Evolutionary conservation across 2,329 filamentous ascomycete species (phyloP), one percentile per base, ranked within the genome.

Genomic region (Penicillium sp.): DNA sequence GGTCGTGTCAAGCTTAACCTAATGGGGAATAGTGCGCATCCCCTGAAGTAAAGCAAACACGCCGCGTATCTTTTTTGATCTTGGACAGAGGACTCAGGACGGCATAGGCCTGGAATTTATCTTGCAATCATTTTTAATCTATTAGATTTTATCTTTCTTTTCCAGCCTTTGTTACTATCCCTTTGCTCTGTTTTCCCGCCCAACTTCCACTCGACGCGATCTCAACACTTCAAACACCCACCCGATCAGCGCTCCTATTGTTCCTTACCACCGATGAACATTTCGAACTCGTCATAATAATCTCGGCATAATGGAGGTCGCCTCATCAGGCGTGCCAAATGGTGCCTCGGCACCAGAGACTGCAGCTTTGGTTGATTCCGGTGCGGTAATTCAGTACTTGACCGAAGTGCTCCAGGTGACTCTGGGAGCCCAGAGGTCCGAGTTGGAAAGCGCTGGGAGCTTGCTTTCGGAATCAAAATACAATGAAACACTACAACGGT

Each of bases 401-500:
- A 81, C 82, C 38, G 81, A 85, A 57, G 83, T 92, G 56, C 84
- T 91, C 64, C 82, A 86, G 72, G 84, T 89, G 56, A 88, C 88
- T 61, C 82, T 93, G 46, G 89, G 89, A 63, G 89, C 90, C 66
- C 84, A 84, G 55, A 85, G 86, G 70, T 81, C 85, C 60, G 93
- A 99, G 70, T 85, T 99, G 53, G 86, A 93, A 73, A 84, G 85
- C 61, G 79, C 86, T 16, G 92, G 90, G 60, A 97, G 90, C 78
- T 80, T 99, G 75, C 81, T 99, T 60, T 91, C 92, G 56, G 81
- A 86, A 68, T 76, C 81, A 55, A 85, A 82, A 64, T 84, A 90
- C 64, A 78, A 82, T 52, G 93, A 97, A 67, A 97, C 94, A 7
- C 78, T 96, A 55, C 87, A 92, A 71, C 85, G 91, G 78, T 97